Evolutionary conservation across 225 moss, liverwort and hornwort species (phyloP).

Genomic region (Sphagnum contortum): DNA sequence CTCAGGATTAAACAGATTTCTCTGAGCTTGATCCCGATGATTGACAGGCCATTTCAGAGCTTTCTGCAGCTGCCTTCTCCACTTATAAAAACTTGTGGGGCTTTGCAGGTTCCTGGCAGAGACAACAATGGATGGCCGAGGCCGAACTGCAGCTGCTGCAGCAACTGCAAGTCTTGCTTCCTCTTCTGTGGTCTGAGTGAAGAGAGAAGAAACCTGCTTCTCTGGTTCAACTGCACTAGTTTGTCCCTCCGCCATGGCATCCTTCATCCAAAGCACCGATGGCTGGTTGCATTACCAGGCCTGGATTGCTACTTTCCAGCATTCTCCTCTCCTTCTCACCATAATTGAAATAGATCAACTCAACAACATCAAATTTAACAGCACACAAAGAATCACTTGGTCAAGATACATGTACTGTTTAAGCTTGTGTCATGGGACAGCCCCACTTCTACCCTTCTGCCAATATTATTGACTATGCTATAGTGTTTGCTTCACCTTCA

Average conservation of each 20-base stretch:
- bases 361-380: too few relatives aligned
- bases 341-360: too few relatives aligned
- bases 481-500: too few relatives aligned
- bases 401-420: too few relatives aligned
- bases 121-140: conserved; percentile 87
- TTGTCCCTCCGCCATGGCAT: conserved; percentile 91
- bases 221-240: conserved; percentile 32
- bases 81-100: conserved; percentile 57
- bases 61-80: conserved; percentile 76
- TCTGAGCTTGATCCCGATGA: conserved; percentile 66
- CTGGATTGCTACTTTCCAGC: too few relatives aligned
- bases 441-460: too few relatives aligned
- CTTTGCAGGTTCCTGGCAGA: conserved; percentile 66
- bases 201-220: conserved; percentile 40
- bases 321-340: too few relatives aligned
- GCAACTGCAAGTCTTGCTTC: conserved; percentile 91
- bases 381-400: too few relatives aligned
- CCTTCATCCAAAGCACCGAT: conserved; percentile 47
- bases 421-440: too few relatives aligned
- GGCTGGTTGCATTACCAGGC: too few relatives aligned
- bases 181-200: conserved; percentile 90
- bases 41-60: conserved; percentile 74
- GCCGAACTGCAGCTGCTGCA: conserved; percentile 93
- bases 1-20: conserved; percentile 84
- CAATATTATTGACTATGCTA: too few relatives aligned